Evolutionary conservation across 768 basidiomycete species (phyloP), one percentile per base, ranked within the genome.

Genomic region (Hericium coralloides): DNA sequence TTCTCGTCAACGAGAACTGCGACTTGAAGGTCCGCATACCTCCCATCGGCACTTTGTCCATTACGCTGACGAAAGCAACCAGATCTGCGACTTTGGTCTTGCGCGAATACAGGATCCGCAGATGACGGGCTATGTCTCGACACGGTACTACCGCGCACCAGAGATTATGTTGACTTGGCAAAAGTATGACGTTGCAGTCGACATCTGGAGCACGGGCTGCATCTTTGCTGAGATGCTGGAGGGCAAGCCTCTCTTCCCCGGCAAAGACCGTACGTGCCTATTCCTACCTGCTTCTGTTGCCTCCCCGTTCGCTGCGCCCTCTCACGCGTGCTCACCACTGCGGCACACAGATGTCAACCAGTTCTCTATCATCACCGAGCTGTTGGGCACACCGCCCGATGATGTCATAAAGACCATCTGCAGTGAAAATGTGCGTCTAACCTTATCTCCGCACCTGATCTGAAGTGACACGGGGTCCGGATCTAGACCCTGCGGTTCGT

Each of bases 101-200:
- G 97, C 97, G 38, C 90, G 97, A 53, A 95, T 99, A 61, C 97
- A 98, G 72, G 97, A 99, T 70, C 95, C 95, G 4, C 97, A 99
- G 70, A 99, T 99, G 97, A 99, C 97, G 1, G 97, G 97, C 60
- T 99, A 98, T 68, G 97, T 98, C 59, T 98, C 97, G 57, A 99
- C 97, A 53, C 80, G 97, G 63, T 99, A 99, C 75, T 99, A 99
- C 70, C 88, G 97, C 53, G 97, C 97, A 6, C 97, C 97, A 5
- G 97, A 99, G 73, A 99, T 99, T 75, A 99, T 99, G 97, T 80
- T 99, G 69, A 99, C 97, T 39, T 99, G 97, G 97, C 97, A 99
- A 72, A 98, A 98, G 76, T 99, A 99, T 74, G 95, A 98, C 71
- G 95, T 98, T 56, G 97, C 95, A 52, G 97, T 99, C 60, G 97